These are phyloP conservation scores for Metschnikowia reukaufii DNA, from an alignment of 805 yeast genomes.

Conservation along the genomic window DNA sequence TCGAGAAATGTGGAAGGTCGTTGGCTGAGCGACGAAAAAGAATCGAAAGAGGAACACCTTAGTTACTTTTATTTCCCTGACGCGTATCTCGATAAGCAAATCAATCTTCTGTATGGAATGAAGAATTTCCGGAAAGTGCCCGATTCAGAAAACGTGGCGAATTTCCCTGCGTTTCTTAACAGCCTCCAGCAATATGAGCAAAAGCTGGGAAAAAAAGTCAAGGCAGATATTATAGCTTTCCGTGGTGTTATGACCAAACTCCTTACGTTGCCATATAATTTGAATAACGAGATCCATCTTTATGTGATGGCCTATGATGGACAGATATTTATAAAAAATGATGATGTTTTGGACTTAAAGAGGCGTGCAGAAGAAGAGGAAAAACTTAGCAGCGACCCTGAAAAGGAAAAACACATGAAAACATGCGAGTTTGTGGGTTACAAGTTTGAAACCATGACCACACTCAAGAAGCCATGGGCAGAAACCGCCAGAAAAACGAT, in stretches of 20 bases:
- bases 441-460: conserved; percentile 80
- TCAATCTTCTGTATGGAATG: conserved; percentile 68
- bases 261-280: conserved; percentile 63
- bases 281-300: conserved; percentile 56
- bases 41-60: conserved; percentile 51
- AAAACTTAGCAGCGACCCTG: conserved; percentile 12
- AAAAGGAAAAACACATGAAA: conserved; percentile 31
- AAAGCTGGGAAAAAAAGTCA: conserved; percentile 42
- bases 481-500: conserved; percentile 62
- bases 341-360: conserved; percentile 38
- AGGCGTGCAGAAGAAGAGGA: conserved; percentile 26
- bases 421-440: conserved; percentile 66
- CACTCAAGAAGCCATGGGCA: conserved; percentile 75
- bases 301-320: conserved; percentile 74
- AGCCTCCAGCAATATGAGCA: conserved; percentile 60
- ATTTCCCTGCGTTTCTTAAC: conserved; percentile 56
- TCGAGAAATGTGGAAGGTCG: conserved; percentile 59
- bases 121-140: conserved; percentile 57
- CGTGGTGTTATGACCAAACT: conserved; percentile 81
- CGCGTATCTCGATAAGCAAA: conserved; percentile 53
- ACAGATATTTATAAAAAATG: conserved; percentile 61
- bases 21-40: conserved; percentile 37
- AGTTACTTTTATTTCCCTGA: conserved; percentile 84
- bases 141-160: conserved; percentile 52
- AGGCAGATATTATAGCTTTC: conserved; percentile 74